A percentile compares a stretch with the other conserved stretches of the same genome.
phyloP scores from a whole-genome alignment of 768 basidiomycete species.

The Russula olivacea region DNA sequence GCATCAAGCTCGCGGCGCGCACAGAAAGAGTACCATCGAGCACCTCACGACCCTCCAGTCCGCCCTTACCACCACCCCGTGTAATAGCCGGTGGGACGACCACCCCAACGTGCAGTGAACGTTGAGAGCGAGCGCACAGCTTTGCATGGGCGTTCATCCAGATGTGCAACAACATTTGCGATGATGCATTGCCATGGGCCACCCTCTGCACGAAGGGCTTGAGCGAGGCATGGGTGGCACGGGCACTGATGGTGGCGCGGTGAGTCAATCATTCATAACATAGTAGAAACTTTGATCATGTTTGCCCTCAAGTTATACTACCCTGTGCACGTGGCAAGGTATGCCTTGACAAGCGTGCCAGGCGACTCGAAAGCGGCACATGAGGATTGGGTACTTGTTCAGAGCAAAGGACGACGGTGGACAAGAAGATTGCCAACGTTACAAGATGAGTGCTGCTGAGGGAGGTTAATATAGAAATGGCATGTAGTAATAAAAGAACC shows the following conservation, averaged over 20 bases:
- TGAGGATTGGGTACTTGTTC: constrained; percentile 21
- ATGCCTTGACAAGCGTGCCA: constrained; percentile 51
- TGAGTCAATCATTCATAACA: constrained; percentile 18
- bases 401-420: constrained; percentile 41
- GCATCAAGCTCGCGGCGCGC: constrained; percentile 48
- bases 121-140: constrained; percentile 46
- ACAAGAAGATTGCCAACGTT: constrained; percentile 58
- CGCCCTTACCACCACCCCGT: constrained; percentile 24
- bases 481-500: constrained; percentile 29
- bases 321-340: constrained; percentile 46
- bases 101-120: constrained; percentile 42
- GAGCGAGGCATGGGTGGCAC: constrained; percentile 19
- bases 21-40: constrained; percentile 62
- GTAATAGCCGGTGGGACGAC: constrained; percentile 33
- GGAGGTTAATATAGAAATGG: neutral
- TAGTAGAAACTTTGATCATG: constrained; percentile 46
- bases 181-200: constrained; percentile 52
- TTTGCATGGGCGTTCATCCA: constrained; percentile 53
- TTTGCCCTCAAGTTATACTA: constrained; percentile 57
- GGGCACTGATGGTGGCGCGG: constrained; percentile 28
- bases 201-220: constrained; percentile 16
- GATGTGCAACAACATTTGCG: constrained; percentile 47
- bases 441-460: constrained; percentile 53
- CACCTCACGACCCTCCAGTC: constrained; percentile 44
- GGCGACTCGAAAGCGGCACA: constrained; percentile 39